These are phyloP conservation scores for Polytrichum formosum DNA, from an alignment of 225 moss, liverwort and hornwort species.

Conservation along the genomic window DNA sequence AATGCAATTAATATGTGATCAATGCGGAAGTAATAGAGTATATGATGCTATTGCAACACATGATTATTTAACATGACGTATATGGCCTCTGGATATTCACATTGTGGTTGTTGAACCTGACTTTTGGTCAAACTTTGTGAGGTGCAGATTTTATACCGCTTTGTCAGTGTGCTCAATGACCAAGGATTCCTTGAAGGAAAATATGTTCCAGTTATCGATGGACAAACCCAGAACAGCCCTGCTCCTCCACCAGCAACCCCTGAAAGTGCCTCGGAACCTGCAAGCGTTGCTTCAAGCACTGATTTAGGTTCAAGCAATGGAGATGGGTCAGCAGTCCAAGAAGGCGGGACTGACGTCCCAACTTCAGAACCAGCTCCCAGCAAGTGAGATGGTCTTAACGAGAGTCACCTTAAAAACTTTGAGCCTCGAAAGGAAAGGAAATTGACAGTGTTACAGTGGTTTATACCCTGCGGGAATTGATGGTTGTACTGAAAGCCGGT, in stretches of 20 bases:
- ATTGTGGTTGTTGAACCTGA: background rate
- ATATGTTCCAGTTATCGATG: slow-evolving; percentile 77
- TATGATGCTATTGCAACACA: no score
- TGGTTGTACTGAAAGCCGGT: slow-evolving; percentile 27
- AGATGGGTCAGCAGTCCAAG: slow-evolving; percentile 41
- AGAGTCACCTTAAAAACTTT: slow-evolving; percentile 16
- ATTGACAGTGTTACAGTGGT: slow-evolving; percentile 19
- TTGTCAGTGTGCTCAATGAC: slow-evolving; percentile 96
- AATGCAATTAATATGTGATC: no score
- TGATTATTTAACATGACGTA: no score
- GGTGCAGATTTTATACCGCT: slow-evolving; percentile 83
- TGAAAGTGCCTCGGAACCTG: background rate
- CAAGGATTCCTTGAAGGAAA: slow-evolving; percentile 98
- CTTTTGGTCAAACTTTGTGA: background rate
- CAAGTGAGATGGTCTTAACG: slow-evolving; percentile 29
- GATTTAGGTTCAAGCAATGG: slow-evolving; percentile 48
- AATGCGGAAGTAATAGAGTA: no score
- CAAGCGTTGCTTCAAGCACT: slow-evolving; percentile 3
- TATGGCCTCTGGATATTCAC: background rate
- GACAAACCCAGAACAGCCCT: slow-evolving; percentile 15
- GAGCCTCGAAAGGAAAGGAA: slow-evolving; percentile 23
- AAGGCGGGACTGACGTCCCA: slow-evolving; percentile 40
- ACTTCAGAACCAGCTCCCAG: slow-evolving; percentile 46
- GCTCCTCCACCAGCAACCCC: slow-evolving; percentile 7
- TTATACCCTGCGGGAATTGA: slow-evolving; percentile 20